Conservation (phyloP, 352 stramenopile genomes). For the Phytophthora europaea region DNA sequence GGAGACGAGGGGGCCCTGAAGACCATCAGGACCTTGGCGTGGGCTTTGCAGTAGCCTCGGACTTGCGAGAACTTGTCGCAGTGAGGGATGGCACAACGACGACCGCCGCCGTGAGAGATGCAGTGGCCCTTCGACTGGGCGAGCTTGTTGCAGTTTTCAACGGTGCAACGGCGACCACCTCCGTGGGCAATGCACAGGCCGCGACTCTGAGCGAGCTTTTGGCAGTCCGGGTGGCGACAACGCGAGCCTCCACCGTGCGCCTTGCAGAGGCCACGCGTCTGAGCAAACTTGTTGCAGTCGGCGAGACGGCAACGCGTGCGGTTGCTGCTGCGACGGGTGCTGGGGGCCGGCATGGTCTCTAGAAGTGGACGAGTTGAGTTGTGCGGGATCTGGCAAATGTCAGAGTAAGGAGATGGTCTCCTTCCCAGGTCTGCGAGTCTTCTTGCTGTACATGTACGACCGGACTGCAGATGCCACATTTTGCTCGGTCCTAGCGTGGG, state of each 20-base stretch:
- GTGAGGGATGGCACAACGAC: slow-evolving; percentile 65
- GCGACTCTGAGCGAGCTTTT: slow-evolving; percentile 81
- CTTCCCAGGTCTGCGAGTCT: not conserved
- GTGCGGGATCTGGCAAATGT: slow-evolving; percentile 26
- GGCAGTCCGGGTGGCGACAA: slow-evolving; percentile 76
- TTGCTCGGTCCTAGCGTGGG: slow-evolving; percentile 29
- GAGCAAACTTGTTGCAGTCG: slow-evolving; percentile 82
- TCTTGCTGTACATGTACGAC: slow-evolving; percentile 34
- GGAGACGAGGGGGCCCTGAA: slow-evolving; percentile 39
- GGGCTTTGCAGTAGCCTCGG: slow-evolving; percentile 82
- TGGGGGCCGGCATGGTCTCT: slow-evolving; percentile 34
- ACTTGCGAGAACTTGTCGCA: slow-evolving; percentile 90
- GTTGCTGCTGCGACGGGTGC: slow-evolving; percentile 58
- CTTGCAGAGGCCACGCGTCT: slow-evolving; percentile 84
- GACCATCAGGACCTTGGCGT: slow-evolving; percentile 70
- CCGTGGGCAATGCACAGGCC: slow-evolving; percentile 82
- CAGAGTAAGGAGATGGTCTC: slow-evolving; percentile 24
- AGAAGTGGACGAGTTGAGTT: not conserved
- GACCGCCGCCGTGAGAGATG: slow-evolving; percentile 81
- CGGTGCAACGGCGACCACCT: slow-evolving; percentile 71
- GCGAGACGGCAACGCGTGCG: slow-evolving; percentile 72
- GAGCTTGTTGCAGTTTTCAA: slow-evolving; percentile 75
- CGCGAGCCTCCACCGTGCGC: slow-evolving; percentile 84
- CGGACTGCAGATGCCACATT: slow-evolving; percentile 25
- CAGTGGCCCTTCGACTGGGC: slow-evolving; percentile 81